These are phyloP conservation scores for Brassica juncea DNA, from an alignment of 345 rosid genomes.

Conservation along the genomic window DNA sequence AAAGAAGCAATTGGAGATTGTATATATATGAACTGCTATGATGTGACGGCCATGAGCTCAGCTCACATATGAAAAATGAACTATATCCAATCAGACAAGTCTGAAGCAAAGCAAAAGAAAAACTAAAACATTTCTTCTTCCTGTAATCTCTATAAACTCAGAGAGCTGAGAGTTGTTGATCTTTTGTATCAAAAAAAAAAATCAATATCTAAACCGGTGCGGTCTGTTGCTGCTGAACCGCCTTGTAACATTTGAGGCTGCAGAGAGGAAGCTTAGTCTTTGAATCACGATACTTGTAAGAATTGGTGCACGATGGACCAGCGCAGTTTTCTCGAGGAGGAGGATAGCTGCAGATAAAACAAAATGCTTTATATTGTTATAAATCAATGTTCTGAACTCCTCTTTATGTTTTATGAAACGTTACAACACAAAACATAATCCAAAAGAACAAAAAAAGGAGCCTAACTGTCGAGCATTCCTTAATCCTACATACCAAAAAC, in stretches of 20 bases:
- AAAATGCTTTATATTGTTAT: slow-evolving; percentile 12
- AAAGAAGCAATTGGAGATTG: slow-evolving; percentile 31
- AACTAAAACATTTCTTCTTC: slow-evolving; percentile 6
- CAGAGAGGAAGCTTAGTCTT: slow-evolving; percentile 87
- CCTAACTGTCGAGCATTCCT: not conserved
- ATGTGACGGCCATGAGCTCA: slow-evolving; percentile 33
- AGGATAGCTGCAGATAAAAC: slow-evolving; percentile 65
- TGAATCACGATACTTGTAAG: slow-evolving; percentile 85
- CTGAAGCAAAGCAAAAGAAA: slow-evolving; percentile 2
- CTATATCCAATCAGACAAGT: slow-evolving; percentile 8
- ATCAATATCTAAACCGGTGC: slow-evolving; percentile 20
- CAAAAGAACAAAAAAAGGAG: not conserved
- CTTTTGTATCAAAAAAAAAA: slow-evolving; percentile 38
- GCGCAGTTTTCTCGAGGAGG: slow-evolving; percentile 87
- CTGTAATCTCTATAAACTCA: slow-evolving; percentile 15
- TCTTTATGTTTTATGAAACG: not conserved
- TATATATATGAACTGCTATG: slow-evolving; percentile 33
- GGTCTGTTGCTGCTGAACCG: slow-evolving; percentile 44
- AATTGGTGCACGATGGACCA: slow-evolving; percentile 73
- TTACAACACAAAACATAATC: not conserved
- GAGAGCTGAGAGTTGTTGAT: slow-evolving; percentile 2
- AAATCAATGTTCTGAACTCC: not conserved
- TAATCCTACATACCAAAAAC: not conserved
- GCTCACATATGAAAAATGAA: not conserved
- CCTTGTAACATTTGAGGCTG: slow-evolving; percentile 91